A percentile compares a stretch with the other conserved stretches of the same genome.
phyloP scores from a whole-genome alignment of 352 stramenopile genomes.

The Discostella stelligera region DNA sequence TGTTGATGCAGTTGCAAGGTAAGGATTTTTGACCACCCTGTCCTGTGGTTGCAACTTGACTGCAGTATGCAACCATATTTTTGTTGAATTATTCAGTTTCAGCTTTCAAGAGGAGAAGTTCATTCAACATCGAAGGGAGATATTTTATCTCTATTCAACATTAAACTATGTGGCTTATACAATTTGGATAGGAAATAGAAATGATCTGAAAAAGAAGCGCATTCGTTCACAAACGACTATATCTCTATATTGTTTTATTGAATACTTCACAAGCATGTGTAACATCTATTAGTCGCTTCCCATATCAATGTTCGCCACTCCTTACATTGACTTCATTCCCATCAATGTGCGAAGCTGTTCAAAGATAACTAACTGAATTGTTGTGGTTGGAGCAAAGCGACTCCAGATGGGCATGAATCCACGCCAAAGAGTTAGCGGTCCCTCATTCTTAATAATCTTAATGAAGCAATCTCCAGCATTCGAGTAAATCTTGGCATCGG shows the following conservation, averaged over 20 bases:
- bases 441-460: slow-evolving; percentile 82
- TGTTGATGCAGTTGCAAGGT: too few species aligned
- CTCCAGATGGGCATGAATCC: slow-evolving; percentile 85
- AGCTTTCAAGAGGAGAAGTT: too few species aligned
- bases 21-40: too few species aligned
- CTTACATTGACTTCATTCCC: slow-evolving; percentile 78
- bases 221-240: too few species aligned
- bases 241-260: too few species aligned
- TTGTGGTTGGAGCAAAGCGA: slow-evolving; percentile 83
- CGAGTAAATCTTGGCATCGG: slow-evolving; percentile 80
- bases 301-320: not conserved
- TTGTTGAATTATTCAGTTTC: too few species aligned
- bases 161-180: too few species aligned
- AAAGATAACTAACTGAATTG: slow-evolving; percentile 84
- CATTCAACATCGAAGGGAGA: too few species aligned
- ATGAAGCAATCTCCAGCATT: slow-evolving; percentile 80
- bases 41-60: too few species aligned
- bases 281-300: not conserved
- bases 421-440: slow-evolving; percentile 78
- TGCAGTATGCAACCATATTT: too few species aligned
- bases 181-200: too few species aligned
- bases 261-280: not conserved
- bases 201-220: not conserved
- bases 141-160: too few species aligned
- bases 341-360: slow-evolving; percentile 78